Percentiles rank a stretch among this genome's conserved stretches.
These are phyloP conservation scores for Plasmopara halstedii DNA, from an alignment of 352 stramenopile species.

Conservation along the genomic window DNA sequence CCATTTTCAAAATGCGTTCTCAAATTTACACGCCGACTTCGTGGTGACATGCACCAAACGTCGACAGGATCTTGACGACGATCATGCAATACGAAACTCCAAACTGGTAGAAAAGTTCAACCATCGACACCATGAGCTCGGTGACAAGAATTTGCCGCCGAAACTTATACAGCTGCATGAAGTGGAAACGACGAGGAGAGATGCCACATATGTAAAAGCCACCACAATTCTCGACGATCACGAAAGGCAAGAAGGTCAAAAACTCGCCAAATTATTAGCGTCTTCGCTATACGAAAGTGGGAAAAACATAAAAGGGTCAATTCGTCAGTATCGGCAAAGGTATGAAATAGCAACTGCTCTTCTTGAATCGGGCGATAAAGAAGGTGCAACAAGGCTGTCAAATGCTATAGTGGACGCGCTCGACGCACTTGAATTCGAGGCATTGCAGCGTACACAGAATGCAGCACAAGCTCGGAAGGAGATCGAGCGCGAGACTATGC, in stretches of 20 bases:
- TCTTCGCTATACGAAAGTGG: constrained; percentile 9
- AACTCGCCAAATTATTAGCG: constrained; percentile 7
- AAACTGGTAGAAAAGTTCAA: constrained; percentile 17
- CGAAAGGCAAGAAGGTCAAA: constrained; percentile 3
- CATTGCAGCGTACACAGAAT: not conserved
- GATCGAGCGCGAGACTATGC: constrained; percentile 14
- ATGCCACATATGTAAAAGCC: constrained; percentile 7
- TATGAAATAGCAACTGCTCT: constrained; percentile 11
- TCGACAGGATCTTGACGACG: constrained; percentile 20
- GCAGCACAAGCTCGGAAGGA: constrained; percentile 1
- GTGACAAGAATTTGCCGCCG: not conserved
- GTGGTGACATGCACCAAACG: constrained; percentile 7
- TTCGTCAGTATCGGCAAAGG: constrained; percentile 15
- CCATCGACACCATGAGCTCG: constrained; percentile 8
- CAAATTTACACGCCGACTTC: constrained; percentile 20
- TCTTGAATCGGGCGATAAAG: constrained; percentile 8
- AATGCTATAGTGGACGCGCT: constrained; percentile 5
- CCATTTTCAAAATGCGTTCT: constrained; percentile 11
- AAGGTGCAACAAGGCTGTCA: not conserved
- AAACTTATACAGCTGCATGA: constrained; percentile 13
- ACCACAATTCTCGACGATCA: constrained; percentile 6
- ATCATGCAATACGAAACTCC: constrained; percentile 14
- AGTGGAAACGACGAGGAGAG: constrained; percentile 4
- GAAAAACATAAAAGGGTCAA: constrained; percentile 11
- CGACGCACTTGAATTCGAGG: constrained; percentile 8